phyloP scores from a whole-genome alignment of 176 grass and related monocot genomes.

The Puccinellia tenuiflora region DNA sequence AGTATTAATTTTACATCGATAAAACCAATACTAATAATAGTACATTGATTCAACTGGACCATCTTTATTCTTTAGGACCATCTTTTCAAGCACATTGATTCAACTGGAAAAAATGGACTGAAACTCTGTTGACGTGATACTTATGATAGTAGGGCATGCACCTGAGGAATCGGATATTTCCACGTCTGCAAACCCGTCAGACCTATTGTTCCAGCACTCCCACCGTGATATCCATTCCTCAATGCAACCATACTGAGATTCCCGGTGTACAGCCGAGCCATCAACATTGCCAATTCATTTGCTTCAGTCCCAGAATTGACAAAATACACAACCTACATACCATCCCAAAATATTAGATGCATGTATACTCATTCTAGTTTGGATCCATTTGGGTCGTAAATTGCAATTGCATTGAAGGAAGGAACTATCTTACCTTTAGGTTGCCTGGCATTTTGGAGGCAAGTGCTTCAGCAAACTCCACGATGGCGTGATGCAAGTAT shows the following conservation, averaged over 20 bases:
- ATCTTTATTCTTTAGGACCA: too few species aligned
- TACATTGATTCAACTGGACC: not conserved
- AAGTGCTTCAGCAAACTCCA: conserved; percentile 86
- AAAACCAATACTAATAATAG: not conserved
- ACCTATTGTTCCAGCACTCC: conserved; percentile 84
- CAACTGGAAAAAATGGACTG: not conserved
- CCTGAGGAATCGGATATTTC: conserved; percentile 97
- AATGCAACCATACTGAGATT: conserved; percentile 93
- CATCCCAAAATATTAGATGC: not conserved
- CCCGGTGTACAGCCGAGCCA: conserved; percentile 83
- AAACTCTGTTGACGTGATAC: too few species aligned
- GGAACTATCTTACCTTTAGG: conserved; percentile 52
- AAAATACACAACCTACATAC: conserved; percentile 73
- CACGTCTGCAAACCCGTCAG: conserved; percentile 85
- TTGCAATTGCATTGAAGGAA: not conserved
- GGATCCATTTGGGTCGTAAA: not conserved
- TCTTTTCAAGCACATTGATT: not conserved
- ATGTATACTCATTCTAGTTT: not conserved
- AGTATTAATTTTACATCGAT: not conserved
- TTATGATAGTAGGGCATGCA: conserved; percentile 1
- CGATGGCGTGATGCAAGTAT: conserved; percentile 89
- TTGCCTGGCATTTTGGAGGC: conserved; percentile 94
- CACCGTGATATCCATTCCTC: conserved; percentile 94
- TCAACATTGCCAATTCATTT: conserved; percentile 93
- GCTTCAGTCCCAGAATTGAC: conserved; percentile 99